These are phyloP conservation scores for Fusarium sp. DNA, from an alignment of 2,329 filamentous ascomycete genomes.

Conservation along the genomic window DNA sequence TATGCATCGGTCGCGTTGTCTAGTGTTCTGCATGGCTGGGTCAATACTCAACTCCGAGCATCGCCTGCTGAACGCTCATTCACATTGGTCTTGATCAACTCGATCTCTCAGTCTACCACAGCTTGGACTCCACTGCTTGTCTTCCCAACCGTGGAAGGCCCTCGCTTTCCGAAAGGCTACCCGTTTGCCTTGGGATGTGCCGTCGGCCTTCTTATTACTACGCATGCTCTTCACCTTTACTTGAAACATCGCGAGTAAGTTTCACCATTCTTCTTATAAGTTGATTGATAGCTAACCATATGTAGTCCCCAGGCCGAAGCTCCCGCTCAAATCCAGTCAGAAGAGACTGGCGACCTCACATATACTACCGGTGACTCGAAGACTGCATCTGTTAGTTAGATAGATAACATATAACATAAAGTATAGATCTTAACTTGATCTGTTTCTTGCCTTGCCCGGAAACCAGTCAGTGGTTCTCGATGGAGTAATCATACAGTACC, in stretches of 20 bases:
- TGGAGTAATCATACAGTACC: no score
- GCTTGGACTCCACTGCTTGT: slow-evolving; percentile 70
- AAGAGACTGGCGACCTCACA: background rate
- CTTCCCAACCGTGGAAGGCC: slow-evolving; percentile 63
- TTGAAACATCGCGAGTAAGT: slow-evolving; percentile 45
- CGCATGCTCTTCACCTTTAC: slow-evolving; percentile 45
- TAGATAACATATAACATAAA: no score
- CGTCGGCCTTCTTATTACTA: slow-evolving; percentile 50
- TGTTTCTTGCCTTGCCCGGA: no score
- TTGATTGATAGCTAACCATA: background rate
- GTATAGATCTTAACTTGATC: no score
- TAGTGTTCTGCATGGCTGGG: slow-evolving; percentile 70
- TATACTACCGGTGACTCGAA: background rate
- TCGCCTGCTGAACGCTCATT: slow-evolving; percentile 65
- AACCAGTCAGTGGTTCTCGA: no score
- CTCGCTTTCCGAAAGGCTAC: slow-evolving; percentile 61
- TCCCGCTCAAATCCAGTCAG: background rate
- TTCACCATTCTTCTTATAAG: rapidly evolving
- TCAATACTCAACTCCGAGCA: slow-evolving; percentile 65
- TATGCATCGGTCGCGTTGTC: slow-evolving; percentile 68
- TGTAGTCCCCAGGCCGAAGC: slow-evolving; percentile 6
- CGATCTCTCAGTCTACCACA: slow-evolving; percentile 68
- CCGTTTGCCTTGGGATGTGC: slow-evolving; percentile 56
- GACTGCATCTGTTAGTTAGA: background rate
- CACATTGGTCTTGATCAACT: slow-evolving; percentile 66